Evolutionary conservation across 805 yeast genomes (phyloP), one percentile per base, ranked within the genome.

Genomic region (Candida coquimbonensis): DNA sequence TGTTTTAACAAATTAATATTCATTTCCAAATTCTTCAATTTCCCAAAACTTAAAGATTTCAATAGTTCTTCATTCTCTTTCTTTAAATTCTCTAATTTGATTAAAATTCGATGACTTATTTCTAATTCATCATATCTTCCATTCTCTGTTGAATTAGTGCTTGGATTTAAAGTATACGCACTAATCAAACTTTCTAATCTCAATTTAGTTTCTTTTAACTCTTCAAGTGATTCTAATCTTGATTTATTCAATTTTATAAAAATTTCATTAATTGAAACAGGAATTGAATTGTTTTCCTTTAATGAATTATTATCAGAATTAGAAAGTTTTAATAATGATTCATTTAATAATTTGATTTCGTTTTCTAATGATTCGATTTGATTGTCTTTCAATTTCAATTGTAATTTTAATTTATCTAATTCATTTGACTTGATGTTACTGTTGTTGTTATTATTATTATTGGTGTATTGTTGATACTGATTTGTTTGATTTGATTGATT

Each of bases 61-160:
- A 81, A 73, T 65, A 87, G 70, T 50, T 74, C 80, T 47, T 80
- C 81, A 59, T 87, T 87, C 58, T 87, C 95, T 39, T 73, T 74
- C 17, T 77, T 77, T 48, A 87, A 64, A 47, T 73, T 66, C 44
- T 77, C 76, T 51, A 87, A 55, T 54, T 85, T 78, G 36, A 73
- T 72, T 36, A 87, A 69, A 48, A 86, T 77, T 54, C 81, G 81
- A 58, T 87, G 93, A 13, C 90, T 80, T 40, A 85, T 65, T 45
- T 85, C 89, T 55, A 84, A 80, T 42, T 78, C 83, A 55, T 87
- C 95, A 59, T 77, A 83, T 47, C 82, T 69, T 3, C 88, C 89
- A 46, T 70, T 64, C 32, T 70, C 68, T 2, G 80, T 77, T 21
- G 68, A 61, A 2, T 66, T 50, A 43, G 72, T 74, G 11, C 66